Conservation (phyloP, 148 eudicot species). For the Cornus suecica region DNA sequence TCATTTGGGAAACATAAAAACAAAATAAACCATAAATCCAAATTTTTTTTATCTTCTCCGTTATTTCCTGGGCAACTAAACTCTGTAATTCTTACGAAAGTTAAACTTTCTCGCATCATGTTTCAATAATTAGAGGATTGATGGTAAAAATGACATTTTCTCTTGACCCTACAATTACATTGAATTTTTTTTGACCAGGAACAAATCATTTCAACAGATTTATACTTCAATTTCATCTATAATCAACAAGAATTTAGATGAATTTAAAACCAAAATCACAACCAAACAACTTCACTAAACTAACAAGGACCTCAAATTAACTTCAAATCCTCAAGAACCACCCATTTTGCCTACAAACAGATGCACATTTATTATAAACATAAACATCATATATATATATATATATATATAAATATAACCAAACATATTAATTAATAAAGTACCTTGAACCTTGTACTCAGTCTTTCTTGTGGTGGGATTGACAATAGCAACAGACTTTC, state of each 20-base stretch:
- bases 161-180: too few relatives aligned
- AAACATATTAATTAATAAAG: too few relatives aligned
- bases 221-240: too few relatives aligned
- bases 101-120: not conserved
- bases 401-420: too few relatives aligned
- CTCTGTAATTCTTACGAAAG: not conserved
- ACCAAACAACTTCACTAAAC: too few relatives aligned
- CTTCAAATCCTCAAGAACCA: too few relatives aligned
- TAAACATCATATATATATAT: not conserved
- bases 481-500: slow-evolving; percentile 77
- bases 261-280: too few relatives aligned
- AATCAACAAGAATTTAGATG: too few relatives aligned
- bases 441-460: slow-evolving; percentile 95
- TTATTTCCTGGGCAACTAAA: not conserved
- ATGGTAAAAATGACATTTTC: too few relatives aligned
- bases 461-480: slow-evolving; percentile 88
- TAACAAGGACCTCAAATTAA: too few relatives aligned
- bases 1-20: not conserved
- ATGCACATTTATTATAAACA: not conserved
- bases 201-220: too few relatives aligned
- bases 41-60: not conserved
- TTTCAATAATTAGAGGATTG: not conserved
- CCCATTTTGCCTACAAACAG: not conserved
- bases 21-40: not conserved
- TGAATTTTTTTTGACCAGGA: too few relatives aligned